Percentiles rank a stretch among this genome's conserved stretches.
Evolutionary conservation across 495 filamentous ascomycete species (phyloP).

Genomic region (Podospora pseudocomata): DNA sequence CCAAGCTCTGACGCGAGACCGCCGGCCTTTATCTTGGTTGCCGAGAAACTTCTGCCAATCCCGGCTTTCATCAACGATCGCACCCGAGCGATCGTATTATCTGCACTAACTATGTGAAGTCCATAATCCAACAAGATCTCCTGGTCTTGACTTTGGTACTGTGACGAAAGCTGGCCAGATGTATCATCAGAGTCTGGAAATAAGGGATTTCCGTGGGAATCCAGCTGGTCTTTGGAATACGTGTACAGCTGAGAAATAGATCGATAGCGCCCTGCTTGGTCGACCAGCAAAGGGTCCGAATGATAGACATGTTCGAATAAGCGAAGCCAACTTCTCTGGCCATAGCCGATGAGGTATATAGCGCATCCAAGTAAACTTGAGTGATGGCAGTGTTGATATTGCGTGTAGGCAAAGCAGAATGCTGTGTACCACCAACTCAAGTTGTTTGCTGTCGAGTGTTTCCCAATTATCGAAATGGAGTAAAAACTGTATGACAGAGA

Average conservation of each 20-base stretch:
- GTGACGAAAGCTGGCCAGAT: neutral
- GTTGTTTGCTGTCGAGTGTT: too few relatives aligned
- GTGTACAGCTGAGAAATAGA: neutral
- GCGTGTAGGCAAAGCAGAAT: neutral
- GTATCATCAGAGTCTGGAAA: neutral
- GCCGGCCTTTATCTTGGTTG: neutral
- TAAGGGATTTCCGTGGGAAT: neutral
- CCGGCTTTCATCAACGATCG: neutral
- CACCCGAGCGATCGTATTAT: neutral
- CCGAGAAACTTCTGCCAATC: neutral
- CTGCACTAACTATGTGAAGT: neutral
- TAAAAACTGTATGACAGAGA: too few relatives aligned
- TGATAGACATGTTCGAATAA: neutral
- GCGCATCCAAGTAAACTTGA: neutral
- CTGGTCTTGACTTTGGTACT: neutral
- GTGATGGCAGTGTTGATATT: neutral
- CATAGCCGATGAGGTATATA: neutral
- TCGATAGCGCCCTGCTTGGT: neutral
- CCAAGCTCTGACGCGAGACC: neutral
- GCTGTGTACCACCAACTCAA: neutral
- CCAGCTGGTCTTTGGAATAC: neutral
- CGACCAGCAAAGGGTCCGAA: neutral
- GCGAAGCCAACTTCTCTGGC: neutral
- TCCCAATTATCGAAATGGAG: too few relatives aligned
- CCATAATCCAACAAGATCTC: neutral